A percentile compares a stretch with the other conserved stretches of the same genome.
These are phyloP conservation scores for Filobasidium wieringae DNA, from an alignment of 768 basidiomycete species.

Conservation along the genomic window DNA sequence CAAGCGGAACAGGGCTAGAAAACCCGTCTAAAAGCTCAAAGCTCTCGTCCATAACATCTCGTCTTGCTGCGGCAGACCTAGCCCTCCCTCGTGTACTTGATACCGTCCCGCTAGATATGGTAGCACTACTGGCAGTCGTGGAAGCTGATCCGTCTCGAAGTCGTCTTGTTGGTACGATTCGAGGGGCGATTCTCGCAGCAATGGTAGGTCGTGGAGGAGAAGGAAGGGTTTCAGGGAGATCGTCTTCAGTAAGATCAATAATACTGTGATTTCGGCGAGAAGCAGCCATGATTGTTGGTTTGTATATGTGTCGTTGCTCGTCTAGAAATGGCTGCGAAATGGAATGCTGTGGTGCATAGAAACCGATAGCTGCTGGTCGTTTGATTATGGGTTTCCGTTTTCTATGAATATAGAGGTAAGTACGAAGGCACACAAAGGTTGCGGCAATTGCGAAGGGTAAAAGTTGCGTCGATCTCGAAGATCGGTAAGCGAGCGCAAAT, in stretches of 20 bases:
- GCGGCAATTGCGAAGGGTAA: no score
- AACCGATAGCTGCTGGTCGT: no score
- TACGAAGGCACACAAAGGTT: no score
- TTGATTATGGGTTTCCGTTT: no score
- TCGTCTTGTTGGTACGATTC: slow-evolving; percentile 6
- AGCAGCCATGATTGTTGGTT: no score
- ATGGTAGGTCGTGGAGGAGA: slow-evolving; percentile 11
- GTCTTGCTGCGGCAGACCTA: background rate
- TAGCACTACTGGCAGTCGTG: background rate
- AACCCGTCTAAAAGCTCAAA: background rate
- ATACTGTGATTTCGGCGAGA: no score
- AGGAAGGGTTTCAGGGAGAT: slow-evolving; percentile 5
- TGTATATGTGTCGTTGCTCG: no score
- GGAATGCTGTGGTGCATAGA: no score
- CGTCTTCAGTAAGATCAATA: slow-evolving; percentile 10
- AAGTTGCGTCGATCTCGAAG: no score
- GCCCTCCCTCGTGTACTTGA: background rate
- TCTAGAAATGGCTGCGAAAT: no score
- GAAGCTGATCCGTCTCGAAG: slow-evolving; percentile 8
- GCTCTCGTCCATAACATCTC: background rate
- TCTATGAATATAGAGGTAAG: no score
- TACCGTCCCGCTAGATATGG: background rate
- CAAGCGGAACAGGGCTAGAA: background rate
- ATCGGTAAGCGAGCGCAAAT: no score
- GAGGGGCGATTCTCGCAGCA: background rate